Base-by-base conservation (phyloP, 2,329 filamentous ascomycete species). In the Blastomyces emzantsi region DNA sequence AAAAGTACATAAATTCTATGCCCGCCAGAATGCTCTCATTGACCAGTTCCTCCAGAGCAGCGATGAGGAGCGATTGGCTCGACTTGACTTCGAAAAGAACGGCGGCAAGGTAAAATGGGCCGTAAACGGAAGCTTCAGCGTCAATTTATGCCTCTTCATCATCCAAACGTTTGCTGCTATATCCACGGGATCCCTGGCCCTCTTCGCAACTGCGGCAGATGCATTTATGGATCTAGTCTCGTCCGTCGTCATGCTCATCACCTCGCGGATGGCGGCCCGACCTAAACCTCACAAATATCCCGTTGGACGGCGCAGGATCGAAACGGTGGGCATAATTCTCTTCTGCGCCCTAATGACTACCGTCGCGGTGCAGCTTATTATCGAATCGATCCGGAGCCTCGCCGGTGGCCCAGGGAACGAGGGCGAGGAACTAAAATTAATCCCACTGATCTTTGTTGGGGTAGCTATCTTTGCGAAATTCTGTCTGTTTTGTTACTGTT, bases 291-390 rank as follows among this genome's bases (percentile, higher is more conserved):
- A 85, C 73, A 85, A 85, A 70, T 87, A 84, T 67, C 85, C 85
- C 22, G 84, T 87, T 33, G 85, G 83, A 52, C 81, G 85, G 8
- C 86, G 81, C 4, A 80, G 85, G 63, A 82, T 87, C 62, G 85
- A 87, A 74, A 86, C 85, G 2, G 80, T 87, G 64, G 85, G 84
- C 36, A 84, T 87, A 66, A 85, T 88, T 68, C 80, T 87, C 56
- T 87, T 87, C 72, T 86, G 84, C 66, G 83, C 85, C 54, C 76
- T 87, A 64, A 87, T 87, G 84, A 86, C 85, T 1, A 87, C 85
- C 0, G 85, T 87, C 3, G 84, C 85, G 58, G 83, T 87, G 36
- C 82, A 87, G 69, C 76, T 87, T 36, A 81, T 85, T 58, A 75
- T 87, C 63, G 82, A 86, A 67, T 87, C 85, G 28, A 78, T 78